A percentile compares a stretch with the other conserved stretches of the same genome.
Evolutionary conservation across 1,139 yeast species (phyloP).

Genomic region (Pichia cactophila): DNA sequence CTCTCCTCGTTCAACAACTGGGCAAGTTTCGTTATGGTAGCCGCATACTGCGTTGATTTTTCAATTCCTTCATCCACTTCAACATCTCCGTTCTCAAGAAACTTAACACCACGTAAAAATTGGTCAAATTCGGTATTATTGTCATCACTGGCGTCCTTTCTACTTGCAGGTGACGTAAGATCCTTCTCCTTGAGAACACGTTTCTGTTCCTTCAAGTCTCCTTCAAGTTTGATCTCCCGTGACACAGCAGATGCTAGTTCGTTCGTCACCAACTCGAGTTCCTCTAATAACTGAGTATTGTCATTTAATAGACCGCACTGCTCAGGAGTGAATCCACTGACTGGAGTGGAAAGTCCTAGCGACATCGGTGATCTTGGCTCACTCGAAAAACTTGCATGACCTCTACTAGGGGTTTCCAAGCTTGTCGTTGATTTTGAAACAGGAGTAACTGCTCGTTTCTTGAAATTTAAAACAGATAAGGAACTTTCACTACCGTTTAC

Average conservation of each 20-base stretch:
- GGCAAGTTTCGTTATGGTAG: constrained; percentile 44
- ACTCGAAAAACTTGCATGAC: neutral
- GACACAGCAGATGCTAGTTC: constrained; percentile 67
- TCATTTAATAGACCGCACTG: constrained; percentile 57
- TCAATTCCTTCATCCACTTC: constrained; percentile 1
- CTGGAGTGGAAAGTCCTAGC: constrained; percentile 1
- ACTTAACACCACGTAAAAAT: neutral
- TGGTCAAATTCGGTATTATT: constrained; percentile 20
- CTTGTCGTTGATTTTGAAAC: neutral
- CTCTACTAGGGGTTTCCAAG: neutral
- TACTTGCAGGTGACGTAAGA: neutral
- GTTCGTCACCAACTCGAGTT: constrained; percentile 58
- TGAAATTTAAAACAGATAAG: neutral
- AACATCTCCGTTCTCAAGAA: constrained; percentile 1
- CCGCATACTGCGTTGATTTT: constrained; percentile 29
- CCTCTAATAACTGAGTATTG: constrained; percentile 50
- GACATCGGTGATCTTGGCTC: constrained; percentile 14
- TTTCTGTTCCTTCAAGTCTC: constrained; percentile 27
- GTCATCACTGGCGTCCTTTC: neutral
- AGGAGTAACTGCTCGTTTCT: neutral
- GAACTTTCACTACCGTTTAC: neutral
- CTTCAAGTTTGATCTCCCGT: constrained; percentile 55
- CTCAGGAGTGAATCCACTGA: constrained; percentile 31
- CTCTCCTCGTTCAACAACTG: constrained; percentile 58
- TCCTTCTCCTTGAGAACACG: neutral